Percentiles rank a stretch among this genome's conserved stretches.
Evolutionary conservation across 495 filamentous ascomycete genomes (phyloP).

Genomic region (Acidiella bohemica): DNA sequence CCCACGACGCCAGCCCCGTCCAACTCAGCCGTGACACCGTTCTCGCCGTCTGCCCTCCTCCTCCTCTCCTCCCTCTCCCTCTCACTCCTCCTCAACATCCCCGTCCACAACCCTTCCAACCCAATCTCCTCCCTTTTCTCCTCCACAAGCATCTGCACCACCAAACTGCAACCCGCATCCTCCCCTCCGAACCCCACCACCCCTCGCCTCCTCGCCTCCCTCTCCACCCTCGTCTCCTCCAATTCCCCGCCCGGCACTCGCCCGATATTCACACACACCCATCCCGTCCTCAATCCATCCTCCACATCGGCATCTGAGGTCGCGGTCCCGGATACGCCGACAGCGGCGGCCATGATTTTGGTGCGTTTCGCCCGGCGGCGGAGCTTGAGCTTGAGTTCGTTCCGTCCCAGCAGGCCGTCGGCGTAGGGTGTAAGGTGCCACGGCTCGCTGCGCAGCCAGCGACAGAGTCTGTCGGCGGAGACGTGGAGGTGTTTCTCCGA

Average conservation of each 20-base stretch:
- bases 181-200: constrained; percentile 65
- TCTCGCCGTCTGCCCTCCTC: too few relatives aligned
- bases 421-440: constrained; percentile 61
- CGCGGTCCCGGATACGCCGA: constrained; percentile 33
- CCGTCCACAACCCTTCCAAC: constrained; percentile 68
- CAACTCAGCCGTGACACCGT: too few relatives aligned
- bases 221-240: constrained; percentile 28
- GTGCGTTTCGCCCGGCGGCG: constrained; percentile 65
- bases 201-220: constrained; percentile 27
- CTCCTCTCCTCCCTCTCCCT: constrained; percentile 21
- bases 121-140: constrained; percentile 71
- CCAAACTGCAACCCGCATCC: constrained; percentile 46
- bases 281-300: constrained; percentile 78
- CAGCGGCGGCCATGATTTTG: constrained; percentile 52
- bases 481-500: constrained; percentile 89
- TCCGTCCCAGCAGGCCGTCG: constrained; percentile 77
- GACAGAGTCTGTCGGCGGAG: constrained; percentile 73
- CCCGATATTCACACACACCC: constrained; percentile 89
- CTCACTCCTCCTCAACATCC: constrained; percentile 34
- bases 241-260: constrained; percentile 44
- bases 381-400: constrained; percentile 79
- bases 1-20: too few relatives aligned
- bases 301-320: constrained; percentile 39
- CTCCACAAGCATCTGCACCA: constrained; percentile 85
- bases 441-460: constrained; percentile 58